These are phyloP conservation scores for Prosopis cineraria DNA, from an alignment of 306 rosid genomes.

Conservation along the genomic window DNA sequence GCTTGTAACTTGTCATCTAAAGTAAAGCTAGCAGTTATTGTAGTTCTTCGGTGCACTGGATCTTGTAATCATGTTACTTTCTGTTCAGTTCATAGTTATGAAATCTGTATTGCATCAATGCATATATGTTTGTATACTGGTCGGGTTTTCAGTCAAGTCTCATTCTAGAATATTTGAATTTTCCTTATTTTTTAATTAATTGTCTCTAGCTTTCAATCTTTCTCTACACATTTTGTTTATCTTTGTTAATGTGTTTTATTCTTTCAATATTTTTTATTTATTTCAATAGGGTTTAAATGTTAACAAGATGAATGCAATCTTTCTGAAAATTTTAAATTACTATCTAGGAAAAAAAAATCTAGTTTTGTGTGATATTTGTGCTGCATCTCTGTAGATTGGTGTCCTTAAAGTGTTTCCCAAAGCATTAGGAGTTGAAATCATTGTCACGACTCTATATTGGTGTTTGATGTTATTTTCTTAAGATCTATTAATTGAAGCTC, in stretches of 20 bases:
- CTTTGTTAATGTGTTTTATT: not conserved
- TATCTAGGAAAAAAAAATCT: not conserved
- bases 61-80: conserved; percentile 4
- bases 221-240: not conserved
- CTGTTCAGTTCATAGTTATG: not conserved
- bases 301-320: not conserved
- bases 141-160: conserved; percentile 21
- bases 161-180: conserved; percentile 1
- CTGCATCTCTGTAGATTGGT: not conserved
- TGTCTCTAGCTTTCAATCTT: not conserved
- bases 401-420: conserved; percentile 4
- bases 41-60: not conserved
- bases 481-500: not conserved
- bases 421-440: not conserved
- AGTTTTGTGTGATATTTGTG: not conserved
- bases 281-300: not conserved
- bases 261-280: not conserved
- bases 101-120: conserved; percentile 16
- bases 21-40: not conserved
- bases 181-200: not conserved
- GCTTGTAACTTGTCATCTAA: conserved; percentile 7
- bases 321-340: not conserved
- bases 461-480: conserved; percentile 4
- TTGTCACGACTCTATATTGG: not conserved
- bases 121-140: not conserved